phyloP scores from a whole-genome alignment of 176 grass and related monocot genomes.

The Lolium perenne region DNA sequence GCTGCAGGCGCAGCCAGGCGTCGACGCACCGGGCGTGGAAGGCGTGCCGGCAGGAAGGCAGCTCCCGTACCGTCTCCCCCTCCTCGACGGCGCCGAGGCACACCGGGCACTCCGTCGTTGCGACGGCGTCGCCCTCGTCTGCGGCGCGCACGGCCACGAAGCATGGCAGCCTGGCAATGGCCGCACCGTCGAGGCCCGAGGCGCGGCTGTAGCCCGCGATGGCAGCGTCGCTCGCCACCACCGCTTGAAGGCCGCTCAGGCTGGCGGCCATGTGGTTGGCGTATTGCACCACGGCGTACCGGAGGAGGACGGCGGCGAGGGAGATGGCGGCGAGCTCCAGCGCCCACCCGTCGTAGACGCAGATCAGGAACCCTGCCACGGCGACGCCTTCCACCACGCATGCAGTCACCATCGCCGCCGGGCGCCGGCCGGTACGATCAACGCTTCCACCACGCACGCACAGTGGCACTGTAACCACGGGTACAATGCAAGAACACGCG shows the following conservation, averaged over 20 bases:
- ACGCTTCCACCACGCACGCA: background rate
- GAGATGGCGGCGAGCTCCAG: conserved; percentile 37
- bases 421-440: background rate
- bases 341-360: conserved; percentile 28
- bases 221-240: background rate
- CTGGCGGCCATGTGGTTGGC: conserved; percentile 34
- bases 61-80: conserved; percentile 46
- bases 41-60: conserved; percentile 56
- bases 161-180: conserved; percentile 31
- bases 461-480: no score
- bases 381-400: background rate
- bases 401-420: background rate
- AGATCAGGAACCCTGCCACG: background rate
- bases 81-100: conserved; percentile 46
- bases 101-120: conserved; percentile 43
- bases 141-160: conserved; percentile 16
- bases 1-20: conserved; percentile 47
- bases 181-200: conserved; percentile 17
- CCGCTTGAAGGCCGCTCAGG: conserved; percentile 3
- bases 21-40: conserved; percentile 64
- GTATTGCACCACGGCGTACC: conserved; percentile 42
- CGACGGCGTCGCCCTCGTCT: background rate
- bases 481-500: no score
- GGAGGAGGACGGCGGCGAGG: conserved; percentile 39
- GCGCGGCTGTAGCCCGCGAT: background rate